phyloP scores from a whole-genome alignment of 495 filamentous ascomycete genomes.

The Penicillium flavigenum region DNA sequence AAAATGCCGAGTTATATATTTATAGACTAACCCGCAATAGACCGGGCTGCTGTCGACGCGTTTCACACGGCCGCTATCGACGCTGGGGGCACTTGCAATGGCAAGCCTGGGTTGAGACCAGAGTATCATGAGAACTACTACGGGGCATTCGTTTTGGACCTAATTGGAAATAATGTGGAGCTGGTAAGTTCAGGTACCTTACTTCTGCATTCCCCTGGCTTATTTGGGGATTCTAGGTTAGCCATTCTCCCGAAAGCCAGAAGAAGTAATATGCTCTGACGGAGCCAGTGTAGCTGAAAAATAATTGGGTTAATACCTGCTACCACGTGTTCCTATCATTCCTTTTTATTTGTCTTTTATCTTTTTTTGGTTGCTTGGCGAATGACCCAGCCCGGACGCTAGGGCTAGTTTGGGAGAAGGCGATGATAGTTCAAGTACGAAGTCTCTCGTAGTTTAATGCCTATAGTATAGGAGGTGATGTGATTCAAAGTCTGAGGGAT shows the following conservation, averaged over 20 bases:
- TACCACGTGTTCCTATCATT: too few relatives aligned
- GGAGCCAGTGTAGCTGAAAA: neutral
- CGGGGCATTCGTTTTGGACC: slow-evolving; percentile 52
- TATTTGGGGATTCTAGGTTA: neutral
- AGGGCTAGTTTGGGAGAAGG: too few relatives aligned
- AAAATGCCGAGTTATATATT: neutral
- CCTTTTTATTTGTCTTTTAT: too few relatives aligned
- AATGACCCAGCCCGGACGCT: too few relatives aligned
- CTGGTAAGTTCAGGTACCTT: slow-evolving; percentile 27
- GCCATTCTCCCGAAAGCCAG: neutral
- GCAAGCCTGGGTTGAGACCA: slow-evolving; percentile 43
- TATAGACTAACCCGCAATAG: slow-evolving; percentile 16
- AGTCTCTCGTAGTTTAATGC: too few relatives aligned
- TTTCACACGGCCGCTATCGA: slow-evolving; percentile 44
- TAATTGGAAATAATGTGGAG: slow-evolving; percentile 54
- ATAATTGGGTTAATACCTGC: too few relatives aligned
- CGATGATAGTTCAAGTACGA: too few relatives aligned
- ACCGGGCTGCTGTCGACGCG: slow-evolving; percentile 35
- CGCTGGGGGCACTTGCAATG: slow-evolving; percentile 49
- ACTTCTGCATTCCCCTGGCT: neutral
- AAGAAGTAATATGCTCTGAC: neutral
- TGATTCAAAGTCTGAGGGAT: too few relatives aligned
- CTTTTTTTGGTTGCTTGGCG: too few relatives aligned
- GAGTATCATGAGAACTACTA: slow-evolving; percentile 46
- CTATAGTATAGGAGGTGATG: too few relatives aligned